Evolutionary conservation across 495 filamentous ascomycete genomes (phyloP).

Genomic region (Pseudomonodictys pantanalensis): DNA sequence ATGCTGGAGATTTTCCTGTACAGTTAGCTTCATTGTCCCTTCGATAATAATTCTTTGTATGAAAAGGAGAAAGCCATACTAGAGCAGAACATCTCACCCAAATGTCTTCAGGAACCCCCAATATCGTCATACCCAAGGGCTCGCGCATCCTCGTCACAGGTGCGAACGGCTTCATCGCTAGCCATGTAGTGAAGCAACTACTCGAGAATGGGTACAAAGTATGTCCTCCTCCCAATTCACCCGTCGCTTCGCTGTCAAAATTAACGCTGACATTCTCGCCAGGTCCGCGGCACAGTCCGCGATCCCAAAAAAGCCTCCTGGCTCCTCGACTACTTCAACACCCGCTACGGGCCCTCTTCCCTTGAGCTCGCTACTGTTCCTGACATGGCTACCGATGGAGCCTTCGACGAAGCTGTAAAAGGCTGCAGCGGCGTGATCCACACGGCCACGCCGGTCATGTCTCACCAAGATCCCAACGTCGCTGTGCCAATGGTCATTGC

Average conservation of each 20-base stretch:
- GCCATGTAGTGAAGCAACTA: slow-evolving; percentile 40
- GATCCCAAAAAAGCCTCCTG: slow-evolving; percentile 26
- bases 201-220: slow-evolving; percentile 31
- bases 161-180: slow-evolving; percentile 41
- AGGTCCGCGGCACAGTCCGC: slow-evolving; percentile 26
- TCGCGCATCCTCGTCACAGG: slow-evolving; percentile 36
- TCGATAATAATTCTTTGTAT: not conserved
- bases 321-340: slow-evolving; percentile 11
- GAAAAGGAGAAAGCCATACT: not conserved
- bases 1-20: too few species aligned
- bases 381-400: slow-evolving; percentile 6
- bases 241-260: too few species aligned
- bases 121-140: not conserved
- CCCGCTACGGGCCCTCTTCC: not conserved
- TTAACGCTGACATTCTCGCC: not conserved
- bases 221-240: not conserved
- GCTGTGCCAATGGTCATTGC: slow-evolving; percentile 5
- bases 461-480: slow-evolving; percentile 7
- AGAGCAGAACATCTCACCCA: not conserved
- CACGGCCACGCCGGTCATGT: slow-evolving; percentile 5
- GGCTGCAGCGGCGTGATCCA: slow-evolving; percentile 10
- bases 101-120: not conserved
- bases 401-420: slow-evolving; percentile 17
- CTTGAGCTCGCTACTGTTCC: slow-evolving; percentile 2
- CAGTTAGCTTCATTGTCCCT: too few species aligned